Evolutionary conservation across 208 protist genomes (phyloP).

Genomic region (Trypanosoma melophagium): DNA sequence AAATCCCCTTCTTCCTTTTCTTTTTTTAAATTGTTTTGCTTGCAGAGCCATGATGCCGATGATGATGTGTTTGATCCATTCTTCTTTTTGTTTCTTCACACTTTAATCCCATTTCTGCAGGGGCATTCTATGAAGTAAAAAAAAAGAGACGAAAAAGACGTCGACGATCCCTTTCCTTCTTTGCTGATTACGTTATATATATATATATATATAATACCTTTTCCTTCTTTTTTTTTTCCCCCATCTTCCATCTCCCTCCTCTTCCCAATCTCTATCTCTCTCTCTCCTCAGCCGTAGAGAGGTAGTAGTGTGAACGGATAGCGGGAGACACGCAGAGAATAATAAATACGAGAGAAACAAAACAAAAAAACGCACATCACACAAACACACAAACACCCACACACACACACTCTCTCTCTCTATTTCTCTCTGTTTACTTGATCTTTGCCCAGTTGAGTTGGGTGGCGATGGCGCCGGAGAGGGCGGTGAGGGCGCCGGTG

Average conservation of each 20-base stretch:
- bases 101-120: background rate
- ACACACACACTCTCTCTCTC: background rate
- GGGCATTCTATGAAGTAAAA: background rate
- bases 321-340: background rate
- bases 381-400: too few species aligned
- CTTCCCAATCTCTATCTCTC: background rate
- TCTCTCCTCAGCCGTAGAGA: background rate
- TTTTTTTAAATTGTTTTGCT: background rate
- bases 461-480: slow-evolving; percentile 86
- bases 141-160: slow-evolving; percentile 6
- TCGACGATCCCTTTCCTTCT: background rate
- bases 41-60: too few species aligned
- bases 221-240: slow-evolving; percentile 1
- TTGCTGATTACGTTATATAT: slow-evolving; percentile 1
- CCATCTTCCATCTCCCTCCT: background rate
- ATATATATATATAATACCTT: slow-evolving; percentile 16
- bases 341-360: background rate
- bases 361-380: background rate
- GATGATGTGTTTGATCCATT: too few species aligned
- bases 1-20: background rate
- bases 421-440: slow-evolving; percentile 42
- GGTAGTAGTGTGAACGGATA: background rate
- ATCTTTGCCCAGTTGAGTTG: slow-evolving; percentile 91
- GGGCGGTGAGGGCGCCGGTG: slow-evolving; percentile 67
- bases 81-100: too few species aligned